Evolutionary conservation across 2,329 filamentous ascomycete genomes (phyloP), one percentile per base, ranked within the genome.

Genomic region (Aspergillus piperis): DNA sequence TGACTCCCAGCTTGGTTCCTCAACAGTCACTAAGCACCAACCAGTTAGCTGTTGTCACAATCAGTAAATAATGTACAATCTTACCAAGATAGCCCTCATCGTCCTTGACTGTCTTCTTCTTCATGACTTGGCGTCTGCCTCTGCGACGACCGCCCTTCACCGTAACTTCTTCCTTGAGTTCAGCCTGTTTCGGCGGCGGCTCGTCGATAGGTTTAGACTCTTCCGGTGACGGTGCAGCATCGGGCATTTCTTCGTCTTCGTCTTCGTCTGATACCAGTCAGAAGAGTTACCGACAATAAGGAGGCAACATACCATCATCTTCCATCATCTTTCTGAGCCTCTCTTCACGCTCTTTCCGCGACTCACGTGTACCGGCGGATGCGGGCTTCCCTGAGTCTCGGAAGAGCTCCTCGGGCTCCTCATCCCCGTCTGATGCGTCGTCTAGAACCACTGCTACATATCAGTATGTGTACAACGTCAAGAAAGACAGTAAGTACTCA

Each of bases 51-150:
- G 41, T 8, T 52, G n/a, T 25, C 8, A 13, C 23, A 17, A 17
- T 30, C 21, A 25, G 19, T 36, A 11, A 42, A 39, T 15, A 11
- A 10, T 21, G 6, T 25, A 19, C 21, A 32, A 52, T 77, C 87
- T 75, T 82, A 93, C 91, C 90, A 62, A 97, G 84, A 74, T 96
- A 97, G 5, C 93, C 93, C 65, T 96, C 89, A 53, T 93, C 91
- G 66, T 97, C 93, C 74, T 92, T 89, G 58, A 90, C 84, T 48
- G 89, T 92, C 80, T 89, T 90, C 82, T 96, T 96, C 78, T 91
- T 92, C 86, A 90, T 91, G 7, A 97, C 86, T 68, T 89, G 86
- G 66, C 93, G 85, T 73, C 86, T 88, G 32, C 91, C 92, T 64
- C 92, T 86, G 61, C 90, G 84, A 41, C 92, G 85, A 0, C 90